Evolutionary conservation across 352 stramenopile species (phyloP), one percentile per base, ranked within the genome.

Genomic region (Globisporangium spiculum): DNA sequence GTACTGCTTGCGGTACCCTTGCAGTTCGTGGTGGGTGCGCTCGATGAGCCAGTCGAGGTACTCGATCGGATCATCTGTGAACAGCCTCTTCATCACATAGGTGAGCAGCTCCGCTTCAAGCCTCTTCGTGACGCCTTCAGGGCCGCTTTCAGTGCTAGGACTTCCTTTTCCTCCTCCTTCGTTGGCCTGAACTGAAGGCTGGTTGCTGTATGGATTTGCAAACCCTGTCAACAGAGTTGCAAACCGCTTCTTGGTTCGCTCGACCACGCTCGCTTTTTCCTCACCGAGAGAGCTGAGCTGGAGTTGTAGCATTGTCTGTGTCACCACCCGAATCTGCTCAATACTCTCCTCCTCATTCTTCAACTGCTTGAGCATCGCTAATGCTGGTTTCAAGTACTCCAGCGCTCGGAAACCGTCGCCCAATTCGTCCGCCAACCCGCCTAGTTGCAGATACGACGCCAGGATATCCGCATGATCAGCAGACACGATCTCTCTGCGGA

Each of bases 321-420:
- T 84, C 16, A 88, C 69, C 12, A 68, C 77, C 4, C 71, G 73
- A 27, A 88, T 73, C 38, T 81, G 70, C 26, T 71, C 64, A 1
- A 78, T 54, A 18, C 56, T 34, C n/a, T 76, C 62, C 22, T 78
- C 72, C 1, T 63, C 48, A 55, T n/a, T 50, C 9, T 12, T 30
- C 1, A 75, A 41, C 3, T 67, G 66, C 18, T 83, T 89, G 8
- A 88, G 59, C 24, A 69, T 62, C 1, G 9, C 60, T 9, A 88
- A 65, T 1, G 75, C 80, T 32, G 70, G 63, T 12, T 75, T 76
- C 22, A 82, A 86, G 70, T 79, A 88, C 44, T 90, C 81, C 0
- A 90, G 62, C 0, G 81, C 83, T 54, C 85, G 79, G 32, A 81
- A 90, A 8, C 55, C n/a, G 34, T 93, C 85, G 4, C 69, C 78